Conservation (phyloP, 352 stramenopile species). For the Globisporangium canariense region DNA sequence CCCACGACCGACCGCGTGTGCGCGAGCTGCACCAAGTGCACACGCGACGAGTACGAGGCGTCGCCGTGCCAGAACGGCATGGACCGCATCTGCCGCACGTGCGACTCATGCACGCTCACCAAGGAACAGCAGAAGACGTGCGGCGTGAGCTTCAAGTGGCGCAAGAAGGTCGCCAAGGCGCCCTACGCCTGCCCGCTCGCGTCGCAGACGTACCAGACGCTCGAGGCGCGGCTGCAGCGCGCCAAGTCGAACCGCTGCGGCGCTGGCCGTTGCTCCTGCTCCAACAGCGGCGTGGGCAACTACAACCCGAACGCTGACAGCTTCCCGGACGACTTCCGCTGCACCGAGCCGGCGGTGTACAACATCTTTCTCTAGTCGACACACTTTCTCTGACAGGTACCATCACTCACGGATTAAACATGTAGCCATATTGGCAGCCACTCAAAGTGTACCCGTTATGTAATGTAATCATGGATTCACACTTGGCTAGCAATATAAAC, state of each 20-base stretch:
- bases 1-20: conserved; percentile 60
- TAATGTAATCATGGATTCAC: neutral
- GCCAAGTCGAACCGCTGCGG: conserved; percentile 73
- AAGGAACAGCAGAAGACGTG: conserved; percentile 53
- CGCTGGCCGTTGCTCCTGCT: conserved; percentile 67
- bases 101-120: conserved; percentile 69
- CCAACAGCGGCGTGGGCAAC: conserved; percentile 61
- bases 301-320: conserved; percentile 69
- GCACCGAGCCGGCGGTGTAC: conserved; percentile 56
- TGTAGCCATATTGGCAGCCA: conserved; percentile 5
- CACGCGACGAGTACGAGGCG: conserved; percentile 66
- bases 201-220: conserved; percentile 50
- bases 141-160: conserved; percentile 54
- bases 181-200: conserved; percentile 67
- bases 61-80: conserved; percentile 46
- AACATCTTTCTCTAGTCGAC: conserved; percentile 48
- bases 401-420: neutral
- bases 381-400: neutral
- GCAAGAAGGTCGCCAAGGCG: conserved; percentile 50
- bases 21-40: conserved; percentile 56
- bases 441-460: conserved; percentile 2
- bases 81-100: conserved; percentile 68
- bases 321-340: conserved; percentile 64
- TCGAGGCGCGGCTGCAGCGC: conserved; percentile 56
- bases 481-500: neutral